A percentile compares a stretch with the other conserved stretches of the same genome.
phyloP scores from a whole-genome alignment of 176 grass and related monocot species.

The Secale cereale region DNA sequence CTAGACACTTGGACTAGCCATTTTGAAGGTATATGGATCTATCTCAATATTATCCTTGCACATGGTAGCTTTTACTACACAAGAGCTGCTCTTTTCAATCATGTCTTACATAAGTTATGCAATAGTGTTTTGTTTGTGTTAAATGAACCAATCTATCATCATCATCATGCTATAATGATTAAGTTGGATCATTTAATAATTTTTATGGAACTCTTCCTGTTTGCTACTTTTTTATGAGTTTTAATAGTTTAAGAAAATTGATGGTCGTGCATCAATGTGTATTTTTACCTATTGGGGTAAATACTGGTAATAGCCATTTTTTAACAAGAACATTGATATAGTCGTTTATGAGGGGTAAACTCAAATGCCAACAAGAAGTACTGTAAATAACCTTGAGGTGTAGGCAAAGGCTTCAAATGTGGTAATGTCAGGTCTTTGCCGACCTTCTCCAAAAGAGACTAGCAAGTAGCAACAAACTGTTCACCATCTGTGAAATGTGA shows the following conservation, averaged over 20 bases:
- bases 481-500: conserved; percentile 22
- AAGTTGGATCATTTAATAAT: neutral
- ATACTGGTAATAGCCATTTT: neutral
- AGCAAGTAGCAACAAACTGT: neutral
- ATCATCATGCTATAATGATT: neutral
- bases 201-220: neutral
- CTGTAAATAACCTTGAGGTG: conserved; percentile 60
- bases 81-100: neutral
- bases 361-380: conserved; percentile 24
- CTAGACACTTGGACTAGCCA: neutral
- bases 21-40: neutral
- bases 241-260: conserved; percentile 19
- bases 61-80: neutral
- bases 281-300: neutral
- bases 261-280: neutral
- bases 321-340: neutral
- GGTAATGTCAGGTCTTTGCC: conserved; percentile 23
- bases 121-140: neutral
- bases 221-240: neutral
- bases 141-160: neutral
- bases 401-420: conserved; percentile 55
- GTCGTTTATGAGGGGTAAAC: neutral
- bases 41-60: neutral
- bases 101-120: neutral
- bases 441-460: conserved; percentile 27